Percentiles rank a stretch among this genome's conserved stretches.
These are phyloP conservation scores for Arthonia radiata DNA, from an alignment of 495 filamentous ascomycete genomes.

Conservation along the genomic window DNA sequence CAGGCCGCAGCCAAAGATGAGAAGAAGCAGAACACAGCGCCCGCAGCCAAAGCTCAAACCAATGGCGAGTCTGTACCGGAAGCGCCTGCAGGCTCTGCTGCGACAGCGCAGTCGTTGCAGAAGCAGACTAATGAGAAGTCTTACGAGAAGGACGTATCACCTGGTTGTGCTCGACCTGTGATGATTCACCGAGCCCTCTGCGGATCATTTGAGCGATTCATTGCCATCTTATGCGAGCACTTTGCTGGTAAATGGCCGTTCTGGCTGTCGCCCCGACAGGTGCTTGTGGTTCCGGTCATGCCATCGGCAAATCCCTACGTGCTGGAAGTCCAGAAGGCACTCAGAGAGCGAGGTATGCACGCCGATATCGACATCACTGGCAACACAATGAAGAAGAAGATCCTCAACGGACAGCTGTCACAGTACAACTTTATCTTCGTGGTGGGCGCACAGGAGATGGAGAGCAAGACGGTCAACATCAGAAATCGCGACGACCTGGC, in stretches of 20 bases:
- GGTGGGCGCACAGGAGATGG: conserved; percentile 62
- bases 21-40: conserved; percentile 4
- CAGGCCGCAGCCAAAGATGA: conserved; percentile 17
- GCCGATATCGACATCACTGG: conserved; percentile 71
- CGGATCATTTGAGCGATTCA: conserved; percentile 83
- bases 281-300: conserved; percentile 81
- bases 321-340: conserved; percentile 45
- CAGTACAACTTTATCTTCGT: conserved; percentile 90
- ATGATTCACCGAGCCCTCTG: conserved; percentile 94
- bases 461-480: conserved; percentile 57
- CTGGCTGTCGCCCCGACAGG: conserved; percentile 84
- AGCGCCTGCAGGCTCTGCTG: conserved; percentile 6
- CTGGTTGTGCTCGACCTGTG: conserved; percentile 72
- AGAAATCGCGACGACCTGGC: conserved; percentile 70
- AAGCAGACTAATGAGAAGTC: conserved; percentile 7
- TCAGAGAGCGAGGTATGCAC: conserved; percentile 37
- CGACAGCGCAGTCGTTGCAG: neutral
- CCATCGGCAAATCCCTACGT: conserved; percentile 63
- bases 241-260: conserved; percentile 97
- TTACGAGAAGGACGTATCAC: conserved; percentile 22
- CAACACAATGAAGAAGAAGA: conserved; percentile 93
- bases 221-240: conserved; percentile 81
- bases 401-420: conserved; percentile 59
- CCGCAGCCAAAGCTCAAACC: conserved; percentile 11
- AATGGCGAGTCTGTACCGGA: conserved; percentile 14